A percentile compares a stretch with the other conserved stretches of the same genome.
Conservation (phyloP, 225 moss, liverwort and hornwort species). For the Physcomitrellopsis africana region DNA sequence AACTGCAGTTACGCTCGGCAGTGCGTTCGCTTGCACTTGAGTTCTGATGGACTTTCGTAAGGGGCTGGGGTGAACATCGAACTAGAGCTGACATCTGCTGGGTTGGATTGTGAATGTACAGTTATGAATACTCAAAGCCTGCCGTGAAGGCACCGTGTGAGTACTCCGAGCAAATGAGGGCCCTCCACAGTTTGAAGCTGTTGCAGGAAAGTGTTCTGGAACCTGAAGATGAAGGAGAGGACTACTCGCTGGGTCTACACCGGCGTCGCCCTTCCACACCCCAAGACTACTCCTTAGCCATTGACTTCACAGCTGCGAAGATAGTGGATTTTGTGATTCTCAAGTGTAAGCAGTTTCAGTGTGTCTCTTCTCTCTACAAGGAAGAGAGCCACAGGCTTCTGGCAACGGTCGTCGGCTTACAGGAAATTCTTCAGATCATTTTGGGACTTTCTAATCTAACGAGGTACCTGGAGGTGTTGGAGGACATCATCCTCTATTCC, state of each 20-base stretch:
- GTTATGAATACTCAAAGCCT: no score
- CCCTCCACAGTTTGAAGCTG: conserved; percentile 20
- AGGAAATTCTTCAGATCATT: conserved; percentile 10
- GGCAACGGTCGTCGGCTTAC: conserved; percentile 15
- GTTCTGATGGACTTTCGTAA: no score
- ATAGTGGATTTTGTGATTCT: conserved; percentile 19
- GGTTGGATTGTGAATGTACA: no score
- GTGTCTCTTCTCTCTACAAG: conserved; percentile 1
- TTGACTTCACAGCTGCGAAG: conserved; percentile 36
- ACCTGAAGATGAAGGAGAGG: conserved; percentile 28
- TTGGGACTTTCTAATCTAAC: neutral
- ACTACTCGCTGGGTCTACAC: neutral
- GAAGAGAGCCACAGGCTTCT: conserved; percentile 27
- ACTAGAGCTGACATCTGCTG: no score
- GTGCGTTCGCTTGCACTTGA: no score
- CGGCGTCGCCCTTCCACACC: conserved; percentile 23
- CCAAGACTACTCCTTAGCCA: conserved; percentile 29
- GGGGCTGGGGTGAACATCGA: no score
- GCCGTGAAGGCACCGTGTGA: neutral
- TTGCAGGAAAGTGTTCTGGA: conserved; percentile 31
- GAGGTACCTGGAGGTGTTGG: conserved; percentile 1
- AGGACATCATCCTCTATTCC: conserved; percentile 18
- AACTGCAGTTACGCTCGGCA: no score
- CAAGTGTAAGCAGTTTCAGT: conserved; percentile 33
- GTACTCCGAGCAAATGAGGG: conserved; percentile 20